Percentiles rank a stretch among this genome's conserved stretches.
Evolutionary conservation across 306 rosid genomes (phyloP).

Genomic region (Glycine soja): DNA sequence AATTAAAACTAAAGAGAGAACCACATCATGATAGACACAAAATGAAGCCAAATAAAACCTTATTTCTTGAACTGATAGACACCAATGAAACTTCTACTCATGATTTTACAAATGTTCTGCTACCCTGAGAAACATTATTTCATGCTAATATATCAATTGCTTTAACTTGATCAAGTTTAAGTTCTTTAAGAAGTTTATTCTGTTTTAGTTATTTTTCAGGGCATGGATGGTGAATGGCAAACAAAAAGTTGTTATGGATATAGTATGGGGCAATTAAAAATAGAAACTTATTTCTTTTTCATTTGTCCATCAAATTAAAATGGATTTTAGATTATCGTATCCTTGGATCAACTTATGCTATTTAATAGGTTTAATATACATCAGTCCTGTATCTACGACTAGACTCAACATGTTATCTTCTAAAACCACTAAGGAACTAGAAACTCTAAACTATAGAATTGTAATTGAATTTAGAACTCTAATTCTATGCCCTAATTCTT

Average conservation of each 20-base stretch:
- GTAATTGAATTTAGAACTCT: too few relatives aligned
- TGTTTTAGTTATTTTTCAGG: constrained; percentile 47
- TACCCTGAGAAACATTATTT: too few relatives aligned
- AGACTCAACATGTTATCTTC: too few relatives aligned
- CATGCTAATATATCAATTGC: too few relatives aligned
- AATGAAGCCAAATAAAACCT: too few relatives aligned
- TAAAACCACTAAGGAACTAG: not conserved
- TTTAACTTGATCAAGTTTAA: too few relatives aligned
- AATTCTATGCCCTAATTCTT: too few relatives aligned
- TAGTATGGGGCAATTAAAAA: constrained; percentile 30
- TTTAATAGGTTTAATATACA: too few relatives aligned
- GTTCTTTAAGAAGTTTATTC: constrained; percentile 32
- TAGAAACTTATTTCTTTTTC: constrained; percentile 19
- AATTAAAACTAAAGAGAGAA: too few relatives aligned
- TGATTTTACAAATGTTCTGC: not conserved
- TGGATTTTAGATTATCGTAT: not conserved
- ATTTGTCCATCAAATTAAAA: not conserved
- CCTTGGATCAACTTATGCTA: not conserved
- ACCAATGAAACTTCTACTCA: constrained; percentile 38
- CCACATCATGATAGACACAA: constrained; percentile 64
- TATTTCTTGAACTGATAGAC: constrained; percentile 65
- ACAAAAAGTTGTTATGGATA: constrained; percentile 49
- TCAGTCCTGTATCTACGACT: too few relatives aligned
- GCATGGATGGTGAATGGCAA: constrained; percentile 52
- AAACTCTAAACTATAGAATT: too few relatives aligned